phyloP scores from a whole-genome alignment of 805 yeast genomes.

The Suhomyces tanzawaensis region DNA sequence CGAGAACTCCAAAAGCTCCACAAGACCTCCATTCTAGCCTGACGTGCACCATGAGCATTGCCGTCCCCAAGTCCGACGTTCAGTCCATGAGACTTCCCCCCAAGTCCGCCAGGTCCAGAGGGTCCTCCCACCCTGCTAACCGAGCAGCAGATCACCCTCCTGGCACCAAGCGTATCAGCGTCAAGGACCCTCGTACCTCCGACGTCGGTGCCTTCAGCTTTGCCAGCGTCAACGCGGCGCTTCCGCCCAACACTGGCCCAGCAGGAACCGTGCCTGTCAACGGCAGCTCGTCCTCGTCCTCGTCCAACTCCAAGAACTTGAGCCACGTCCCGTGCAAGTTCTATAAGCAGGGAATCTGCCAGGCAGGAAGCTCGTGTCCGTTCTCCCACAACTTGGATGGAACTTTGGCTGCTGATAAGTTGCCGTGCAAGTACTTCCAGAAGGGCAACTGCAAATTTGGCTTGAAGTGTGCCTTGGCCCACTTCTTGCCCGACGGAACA shows the following conservation, averaged over 20 bases:
- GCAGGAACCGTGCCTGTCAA: conserved; percentile 25
- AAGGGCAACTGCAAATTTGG: conserved; percentile 98
- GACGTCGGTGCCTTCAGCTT: conserved; percentile 11
- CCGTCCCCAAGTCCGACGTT: conserved; percentile 2
- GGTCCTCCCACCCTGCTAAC: neutral
- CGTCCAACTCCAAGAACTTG: conserved; percentile 45
- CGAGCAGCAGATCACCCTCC: neutral
- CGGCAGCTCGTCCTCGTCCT: conserved; percentile 11
- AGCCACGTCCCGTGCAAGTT: conserved; percentile 97
- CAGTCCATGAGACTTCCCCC: conserved; percentile 2
- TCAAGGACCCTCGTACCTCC: conserved; percentile 1
- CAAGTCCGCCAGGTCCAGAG: conserved; percentile 1
- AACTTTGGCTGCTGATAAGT: conserved; percentile 47
- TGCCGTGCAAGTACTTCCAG: conserved; percentile 89
- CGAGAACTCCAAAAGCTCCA: too few relatives aligned
- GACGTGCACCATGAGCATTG: neutral
- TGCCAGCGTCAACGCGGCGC: conserved; percentile 15
- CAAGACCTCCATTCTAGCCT: neutral
- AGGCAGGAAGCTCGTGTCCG: conserved; percentile 91
- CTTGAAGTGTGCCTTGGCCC: conserved; percentile 89
- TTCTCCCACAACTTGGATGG: conserved; percentile 76
- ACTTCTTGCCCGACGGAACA: conserved; percentile 85
- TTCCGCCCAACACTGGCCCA: conserved; percentile 39
- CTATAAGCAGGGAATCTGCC: conserved; percentile 88
- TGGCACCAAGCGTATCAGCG: neutral